Base-by-base conservation (phyloP, 1,284 basidiomycete species). In the Melampsora americana region DNA sequence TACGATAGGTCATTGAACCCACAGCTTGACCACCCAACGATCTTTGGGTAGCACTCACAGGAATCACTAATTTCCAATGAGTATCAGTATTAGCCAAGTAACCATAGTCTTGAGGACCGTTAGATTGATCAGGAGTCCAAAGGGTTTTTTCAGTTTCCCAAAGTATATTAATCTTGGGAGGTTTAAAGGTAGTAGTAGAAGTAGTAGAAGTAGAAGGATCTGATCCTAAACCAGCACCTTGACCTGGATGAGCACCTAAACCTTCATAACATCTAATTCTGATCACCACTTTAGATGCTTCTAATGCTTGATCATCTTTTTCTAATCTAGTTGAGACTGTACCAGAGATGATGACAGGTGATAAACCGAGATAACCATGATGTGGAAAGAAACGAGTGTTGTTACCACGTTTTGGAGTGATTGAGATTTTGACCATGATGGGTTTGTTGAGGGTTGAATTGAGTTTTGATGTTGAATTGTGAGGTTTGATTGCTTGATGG, bases 211-310 rank as follows among this genome's bases (percentile, higher is more conserved):
- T 59, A 16, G n/a, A 42, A 6, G 67, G 26, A 61, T 61, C 60
- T 4, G 23, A 26, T 14, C 60, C 60, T 18, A 61, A 18, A 2
- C 60, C 60, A 61, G 18, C 60, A 61, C 60, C 60, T 61, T 61
- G 60, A 32, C 87, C 87, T 71, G 88, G 83, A 78, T 87, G 87
- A 76, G 87, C 87, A 66, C 88, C 83, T 65, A 90, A 87, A 48
- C 87, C 86, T 84, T 93, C 92, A 81, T 91, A 90, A 83, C 92
- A 92, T 62, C 90, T 86, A 68, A 92, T 86, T 46, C 89, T 86
- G 79, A 92, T 84, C 72, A 86, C 85, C 79, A 92, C 84, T 62
- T 87, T 86, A 78, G 86, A 88, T 78, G 90, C 88, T 5, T 83
- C 86, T 68, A 92, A 83, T 16, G 85, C 85, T 82, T 88, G 90